Evolutionary conservation across 306 rosid species (phyloP).

Genomic region (Rosa rugosa): DNA sequence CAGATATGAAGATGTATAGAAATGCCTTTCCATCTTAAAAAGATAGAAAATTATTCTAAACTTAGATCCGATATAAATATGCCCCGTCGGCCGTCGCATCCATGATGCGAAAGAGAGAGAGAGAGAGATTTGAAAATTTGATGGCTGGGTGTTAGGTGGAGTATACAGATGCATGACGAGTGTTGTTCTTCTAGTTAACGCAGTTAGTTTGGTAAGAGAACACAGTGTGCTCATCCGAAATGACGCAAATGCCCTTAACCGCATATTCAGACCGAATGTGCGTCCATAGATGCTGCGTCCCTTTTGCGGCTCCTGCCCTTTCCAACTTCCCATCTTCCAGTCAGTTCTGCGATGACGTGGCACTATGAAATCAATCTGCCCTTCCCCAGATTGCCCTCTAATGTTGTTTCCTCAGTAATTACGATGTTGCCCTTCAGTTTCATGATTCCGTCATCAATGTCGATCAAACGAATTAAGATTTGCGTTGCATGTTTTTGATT

Average conservation of each 20-base stretch:
- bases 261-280: constrained; percentile 10
- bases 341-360: background rate
- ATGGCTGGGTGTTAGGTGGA: constrained; percentile 13
- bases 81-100: background rate
- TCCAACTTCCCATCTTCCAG: background rate
- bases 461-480: background rate
- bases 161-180: background rate
- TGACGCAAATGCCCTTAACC: constrained; percentile 20
- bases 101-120: background rate
- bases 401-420: background rate
- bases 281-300: background rate
- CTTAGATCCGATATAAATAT: background rate
- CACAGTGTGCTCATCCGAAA: background rate
- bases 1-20: no score
- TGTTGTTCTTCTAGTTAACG: background rate
- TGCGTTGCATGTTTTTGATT: background rate
- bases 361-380: background rate
- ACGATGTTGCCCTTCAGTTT: background rate
- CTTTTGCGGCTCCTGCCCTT: background rate
- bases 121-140: background rate
- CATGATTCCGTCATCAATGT: background rate
- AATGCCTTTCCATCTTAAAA: no score
- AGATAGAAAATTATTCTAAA: background rate
- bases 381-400: background rate
- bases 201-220: constrained; percentile 17